phyloP scores from a whole-genome alignment of 2,329 filamentous ascomycete genomes.

The Ciborinia camelliae region DNA sequence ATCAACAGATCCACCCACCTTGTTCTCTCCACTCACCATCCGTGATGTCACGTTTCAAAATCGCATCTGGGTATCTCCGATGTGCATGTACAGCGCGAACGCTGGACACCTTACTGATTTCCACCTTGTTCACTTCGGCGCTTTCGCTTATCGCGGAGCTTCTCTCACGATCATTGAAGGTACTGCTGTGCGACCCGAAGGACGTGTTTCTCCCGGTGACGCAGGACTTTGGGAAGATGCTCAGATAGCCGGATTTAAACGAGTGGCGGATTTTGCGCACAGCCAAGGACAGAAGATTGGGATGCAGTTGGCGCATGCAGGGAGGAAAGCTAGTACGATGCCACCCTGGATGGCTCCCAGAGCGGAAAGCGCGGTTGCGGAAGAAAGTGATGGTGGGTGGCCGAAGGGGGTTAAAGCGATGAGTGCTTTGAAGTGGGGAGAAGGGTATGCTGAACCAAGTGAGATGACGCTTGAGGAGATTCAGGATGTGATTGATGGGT shows the following conservation, averaged over 20 bases:
- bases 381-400: conserved; percentile 40
- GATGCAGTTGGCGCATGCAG: conserved; percentile 68
- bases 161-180: conserved; percentile 39
- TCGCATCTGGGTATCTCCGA: conserved; percentile 45
- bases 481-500: conserved; percentile 38
- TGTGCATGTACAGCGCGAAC: conserved; percentile 44
- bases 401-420: conserved; percentile 46
- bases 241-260: conserved; percentile 39
- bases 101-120: conserved; percentile 37
- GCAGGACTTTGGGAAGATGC: conserved; percentile 39
- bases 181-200: conserved; percentile 37
- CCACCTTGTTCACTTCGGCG: conserved; percentile 36
- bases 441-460: conserved; percentile 52
- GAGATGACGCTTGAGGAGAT: conserved; percentile 52
- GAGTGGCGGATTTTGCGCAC: conserved; percentile 45
- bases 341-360: conserved; percentile 38
- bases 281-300: conserved; percentile 59
- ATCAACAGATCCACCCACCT: conserved; percentile 32
- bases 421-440: conserved; percentile 56
- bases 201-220: conserved; percentile 36
- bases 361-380: conserved; percentile 34
- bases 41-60: conserved; percentile 46
- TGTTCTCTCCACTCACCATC: conserved; percentile 47
- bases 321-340: conserved; percentile 43
- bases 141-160: conserved; percentile 37